A percentile compares a stretch with the other conserved stretches of the same genome.
Conservation (phyloP, 805 yeast species). For the Kockiozyma suomiensis region DNA sequence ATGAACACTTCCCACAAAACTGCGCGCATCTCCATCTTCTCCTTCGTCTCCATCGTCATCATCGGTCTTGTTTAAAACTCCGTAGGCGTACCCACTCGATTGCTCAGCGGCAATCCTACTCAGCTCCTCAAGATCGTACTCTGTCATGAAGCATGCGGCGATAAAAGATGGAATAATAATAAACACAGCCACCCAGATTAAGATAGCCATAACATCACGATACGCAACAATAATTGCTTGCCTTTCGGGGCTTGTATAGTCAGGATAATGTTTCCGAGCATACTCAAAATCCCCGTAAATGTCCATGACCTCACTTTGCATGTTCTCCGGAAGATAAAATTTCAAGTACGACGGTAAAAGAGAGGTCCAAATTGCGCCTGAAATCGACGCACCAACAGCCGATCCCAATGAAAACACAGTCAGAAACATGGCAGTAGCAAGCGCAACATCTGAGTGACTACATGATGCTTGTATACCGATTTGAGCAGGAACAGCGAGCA, state of each 20-base stretch:
- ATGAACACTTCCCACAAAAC: neutral
- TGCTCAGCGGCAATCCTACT: conserved; percentile 5
- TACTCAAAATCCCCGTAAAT: conserved; percentile 31
- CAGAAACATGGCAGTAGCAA: conserved; percentile 54
- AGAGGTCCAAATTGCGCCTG: conserved; percentile 68
- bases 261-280: conserved; percentile 28
- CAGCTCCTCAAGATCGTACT: conserved; percentile 29
- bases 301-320: conserved; percentile 38
- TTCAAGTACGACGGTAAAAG: conserved; percentile 49
- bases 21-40: conserved; percentile 3
- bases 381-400: conserved; percentile 59
- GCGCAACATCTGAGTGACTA: conserved; percentile 61
- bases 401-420: conserved; percentile 60
- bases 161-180: conserved; percentile 17
- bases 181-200: conserved; percentile 29
- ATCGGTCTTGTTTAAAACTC: neutral
- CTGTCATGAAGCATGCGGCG: conserved; percentile 23
- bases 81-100: conserved; percentile 7
- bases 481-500: conserved; percentile 60
- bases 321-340: conserved; percentile 40
- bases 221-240: conserved; percentile 21
- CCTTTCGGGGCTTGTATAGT: conserved; percentile 23
- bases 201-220: conserved; percentile 27
- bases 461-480: conserved; percentile 51
- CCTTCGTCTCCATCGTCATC: conserved; percentile 17